phyloP scores from a whole-genome alignment of 805 yeast species.

The Candida dendrica region DNA sequence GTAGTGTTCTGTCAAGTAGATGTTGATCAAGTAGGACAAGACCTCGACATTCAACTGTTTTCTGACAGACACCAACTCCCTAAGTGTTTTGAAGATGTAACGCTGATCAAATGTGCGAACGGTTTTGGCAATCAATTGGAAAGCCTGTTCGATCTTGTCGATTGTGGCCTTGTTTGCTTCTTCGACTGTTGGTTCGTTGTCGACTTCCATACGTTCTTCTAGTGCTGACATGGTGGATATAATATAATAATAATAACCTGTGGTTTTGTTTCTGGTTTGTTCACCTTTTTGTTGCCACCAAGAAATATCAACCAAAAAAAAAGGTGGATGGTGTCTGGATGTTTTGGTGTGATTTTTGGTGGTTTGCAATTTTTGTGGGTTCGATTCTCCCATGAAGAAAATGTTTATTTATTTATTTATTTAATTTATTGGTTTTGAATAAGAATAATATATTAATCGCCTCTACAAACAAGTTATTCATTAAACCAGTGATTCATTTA shows the following conservation, averaged over 20 bases:
- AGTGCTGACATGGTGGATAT: neutral
- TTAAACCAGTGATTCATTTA: too few relatives aligned
- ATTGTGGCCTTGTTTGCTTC: constrained; percentile 25
- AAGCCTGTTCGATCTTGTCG: constrained; percentile 23
- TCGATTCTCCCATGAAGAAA: too few relatives aligned
- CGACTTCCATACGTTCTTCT: constrained; percentile 13
- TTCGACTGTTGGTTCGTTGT: constrained; percentile 20
- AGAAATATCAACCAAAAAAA: too few relatives aligned
- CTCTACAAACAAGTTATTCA: too few relatives aligned
- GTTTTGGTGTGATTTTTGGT: neutral
- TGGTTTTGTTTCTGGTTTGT: neutral
- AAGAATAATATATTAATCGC: too few relatives aligned
- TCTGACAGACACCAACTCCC: constrained; percentile 75
- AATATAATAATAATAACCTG: too few relatives aligned
- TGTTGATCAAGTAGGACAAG: constrained; percentile 47
- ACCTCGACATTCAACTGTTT: constrained; percentile 48
- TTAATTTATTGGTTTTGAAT: too few relatives aligned
- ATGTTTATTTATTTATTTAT: too few relatives aligned
- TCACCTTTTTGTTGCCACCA: neutral
- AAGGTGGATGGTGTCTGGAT: neutral
- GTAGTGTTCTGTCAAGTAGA: constrained; percentile 45
- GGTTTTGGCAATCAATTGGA: constrained; percentile 41
- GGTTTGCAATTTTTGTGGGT: too few relatives aligned
- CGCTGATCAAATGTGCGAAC: constrained; percentile 76
- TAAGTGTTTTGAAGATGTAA: constrained; percentile 75